Conservation (phyloP, 345 rosid genomes). For the Noccaea bulbosa region DNA sequence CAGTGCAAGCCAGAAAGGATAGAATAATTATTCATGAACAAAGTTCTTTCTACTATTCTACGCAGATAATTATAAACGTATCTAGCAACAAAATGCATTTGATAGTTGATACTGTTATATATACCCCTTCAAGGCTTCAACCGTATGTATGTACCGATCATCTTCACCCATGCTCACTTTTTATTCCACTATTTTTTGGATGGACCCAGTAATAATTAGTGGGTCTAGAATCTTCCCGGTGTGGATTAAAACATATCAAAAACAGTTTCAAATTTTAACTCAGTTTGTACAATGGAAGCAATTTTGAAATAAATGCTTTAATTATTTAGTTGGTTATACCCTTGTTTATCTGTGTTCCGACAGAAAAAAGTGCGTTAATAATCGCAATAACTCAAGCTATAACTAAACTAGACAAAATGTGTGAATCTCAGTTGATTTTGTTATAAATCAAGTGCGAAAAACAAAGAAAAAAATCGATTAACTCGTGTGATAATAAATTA, state of each 20-base stretch:
- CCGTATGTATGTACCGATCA: neutral
- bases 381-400: no score
- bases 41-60: no score
- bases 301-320: neutral
- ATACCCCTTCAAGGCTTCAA: no score
- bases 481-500: no score
- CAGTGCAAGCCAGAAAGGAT: no score
- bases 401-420: neutral
- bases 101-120: no score
- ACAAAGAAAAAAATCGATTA: no score
- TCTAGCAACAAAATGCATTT: no score
- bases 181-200: constrained; percentile 21
- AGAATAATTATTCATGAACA: no score
- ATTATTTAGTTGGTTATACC: neutral
- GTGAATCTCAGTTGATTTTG: constrained; percentile 8
- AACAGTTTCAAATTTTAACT: constrained; percentile 21
- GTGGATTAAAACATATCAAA: constrained; percentile 32
- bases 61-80: no score
- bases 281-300: constrained; percentile 1
- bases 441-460: no score
- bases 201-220: constrained; percentile 27
- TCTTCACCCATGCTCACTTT: constrained; percentile 21
- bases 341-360: neutral
- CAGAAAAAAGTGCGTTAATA: neutral
- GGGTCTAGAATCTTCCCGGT: constrained; percentile 18